These are phyloP conservation scores for Fusarium coicis DNA, from an alignment of 2,329 filamentous ascomycete genomes.

Conservation along the genomic window DNA sequence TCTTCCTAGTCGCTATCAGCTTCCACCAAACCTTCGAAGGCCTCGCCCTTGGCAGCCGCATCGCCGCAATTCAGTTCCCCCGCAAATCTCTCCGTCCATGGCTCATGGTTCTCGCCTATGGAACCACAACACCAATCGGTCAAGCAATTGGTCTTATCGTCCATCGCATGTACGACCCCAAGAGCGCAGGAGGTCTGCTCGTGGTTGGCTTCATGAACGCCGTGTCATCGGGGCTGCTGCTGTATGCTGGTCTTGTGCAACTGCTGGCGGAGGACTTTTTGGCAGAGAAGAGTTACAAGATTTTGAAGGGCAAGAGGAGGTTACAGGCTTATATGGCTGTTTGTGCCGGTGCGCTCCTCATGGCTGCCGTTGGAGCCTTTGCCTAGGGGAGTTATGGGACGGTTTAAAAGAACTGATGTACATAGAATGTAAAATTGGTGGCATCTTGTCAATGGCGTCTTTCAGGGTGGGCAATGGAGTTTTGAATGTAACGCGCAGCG, in stretches of 20 bases:
- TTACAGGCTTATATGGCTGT: constrained; percentile 73
- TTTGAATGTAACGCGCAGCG: background rate
- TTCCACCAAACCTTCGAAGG: constrained; percentile 93
- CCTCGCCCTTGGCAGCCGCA: constrained; percentile 84
- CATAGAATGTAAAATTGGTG: constrained; percentile 28
- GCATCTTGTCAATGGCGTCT: constrained; percentile 21
- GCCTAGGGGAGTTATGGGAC: constrained; percentile 56
- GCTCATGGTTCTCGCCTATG: constrained; percentile 83
- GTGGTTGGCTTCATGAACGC: constrained; percentile 91
- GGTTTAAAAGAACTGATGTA: constrained; percentile 9
- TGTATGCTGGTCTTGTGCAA: constrained; percentile 87
- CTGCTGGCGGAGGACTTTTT: constrained; percentile 87
- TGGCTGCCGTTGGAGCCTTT: constrained; percentile 79
- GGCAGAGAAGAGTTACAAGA: constrained; percentile 77
- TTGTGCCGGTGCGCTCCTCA: constrained; percentile 70
- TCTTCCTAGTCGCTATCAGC: constrained; percentile 82
- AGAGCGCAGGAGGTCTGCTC: constrained; percentile 78
- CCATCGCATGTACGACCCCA: constrained; percentile 83
- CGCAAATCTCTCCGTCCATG: constrained; percentile 79
- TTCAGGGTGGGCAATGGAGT: background rate
- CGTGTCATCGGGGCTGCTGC: constrained; percentile 80
- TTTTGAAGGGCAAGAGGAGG: constrained; percentile 70
- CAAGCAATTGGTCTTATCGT: constrained; percentile 84
- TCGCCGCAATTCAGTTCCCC: constrained; percentile 84
- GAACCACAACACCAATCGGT: constrained; percentile 81